phyloP scores from a whole-genome alignment of 1,284 basidiomycete species.

The Apiotrichum sp. region DNA sequence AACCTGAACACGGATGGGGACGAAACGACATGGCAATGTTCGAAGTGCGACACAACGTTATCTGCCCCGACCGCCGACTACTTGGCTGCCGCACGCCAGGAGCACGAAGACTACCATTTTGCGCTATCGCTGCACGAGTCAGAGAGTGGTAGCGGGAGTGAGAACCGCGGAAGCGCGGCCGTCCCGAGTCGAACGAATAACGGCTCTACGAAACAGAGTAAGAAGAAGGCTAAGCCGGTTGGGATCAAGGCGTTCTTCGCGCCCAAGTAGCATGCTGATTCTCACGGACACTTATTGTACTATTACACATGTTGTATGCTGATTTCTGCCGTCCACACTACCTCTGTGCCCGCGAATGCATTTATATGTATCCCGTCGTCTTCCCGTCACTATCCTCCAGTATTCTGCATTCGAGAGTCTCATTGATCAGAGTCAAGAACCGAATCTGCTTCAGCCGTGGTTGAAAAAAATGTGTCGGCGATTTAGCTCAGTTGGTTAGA shows the following conservation, averaged over 20 bases:
- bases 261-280: slow-evolving; percentile 18
- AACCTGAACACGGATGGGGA: not conserved
- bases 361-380: no score
- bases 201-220: slow-evolving; percentile 13
- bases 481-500: no score
- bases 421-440: no score
- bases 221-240: slow-evolving; percentile 31
- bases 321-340: no score
- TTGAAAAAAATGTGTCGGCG: no score
- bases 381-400: no score
- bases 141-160: slow-evolving; percentile 18
- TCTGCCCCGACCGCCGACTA: slow-evolving; percentile 4
- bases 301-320: no score
- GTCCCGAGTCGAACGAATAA: not conserved
- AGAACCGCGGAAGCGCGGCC: not conserved
- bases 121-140: slow-evolving; percentile 61
- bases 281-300: not conserved
- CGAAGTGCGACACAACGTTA: slow-evolving; percentile 21
- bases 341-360: no score
- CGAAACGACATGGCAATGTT: slow-evolving; percentile 24
- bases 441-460: no score
- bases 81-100: slow-evolving; percentile 52
- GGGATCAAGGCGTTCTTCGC: slow-evolving; percentile 75
- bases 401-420: no score
- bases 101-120: slow-evolving; percentile 82